These are phyloP conservation scores for Takakia lepidozioides DNA, from an alignment of 225 moss, liverwort and hornwort genomes.

Conservation along the genomic window DNA sequence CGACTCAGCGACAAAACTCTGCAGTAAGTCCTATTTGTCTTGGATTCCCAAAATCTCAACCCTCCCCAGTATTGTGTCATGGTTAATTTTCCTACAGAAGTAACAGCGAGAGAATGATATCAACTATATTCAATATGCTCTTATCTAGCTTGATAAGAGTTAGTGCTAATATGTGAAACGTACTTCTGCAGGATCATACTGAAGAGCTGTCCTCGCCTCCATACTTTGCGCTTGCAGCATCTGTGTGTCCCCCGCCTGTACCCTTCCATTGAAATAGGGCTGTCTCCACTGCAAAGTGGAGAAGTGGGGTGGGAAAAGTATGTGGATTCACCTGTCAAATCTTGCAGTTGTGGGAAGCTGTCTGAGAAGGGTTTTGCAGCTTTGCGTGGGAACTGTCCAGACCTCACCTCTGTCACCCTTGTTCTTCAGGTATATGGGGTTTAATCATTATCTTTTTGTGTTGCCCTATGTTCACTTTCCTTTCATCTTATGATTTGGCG, in stretches of 20 bases:
- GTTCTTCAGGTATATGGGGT: conserved; percentile 70
- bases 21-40: conserved; percentile 69
- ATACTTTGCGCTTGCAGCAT: conserved; percentile 70
- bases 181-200: conserved; percentile 46
- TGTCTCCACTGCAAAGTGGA: conserved; percentile 44
- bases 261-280: conserved; percentile 42
- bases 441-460: background rate
- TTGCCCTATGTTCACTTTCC: background rate
- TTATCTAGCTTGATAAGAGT: no score
- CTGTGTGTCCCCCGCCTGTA: conserved; percentile 58
- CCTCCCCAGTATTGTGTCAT: no score
- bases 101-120: no score
- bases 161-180: no score
- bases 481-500: background rate
- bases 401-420: conserved; percentile 64
- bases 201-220: conserved; percentile 65
- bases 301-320: conserved; percentile 42
- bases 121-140: no score
- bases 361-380: conserved; percentile 62
- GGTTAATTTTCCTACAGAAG: no score
- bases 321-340: conserved; percentile 37
- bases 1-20: conserved; percentile 63
- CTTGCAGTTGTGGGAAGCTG: conserved; percentile 69
- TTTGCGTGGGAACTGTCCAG: conserved; percentile 50
- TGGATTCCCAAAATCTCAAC: no score